Conservation (phyloP, 495 filamentous ascomycete genomes). For the Penicillium chermesinum region DNA sequence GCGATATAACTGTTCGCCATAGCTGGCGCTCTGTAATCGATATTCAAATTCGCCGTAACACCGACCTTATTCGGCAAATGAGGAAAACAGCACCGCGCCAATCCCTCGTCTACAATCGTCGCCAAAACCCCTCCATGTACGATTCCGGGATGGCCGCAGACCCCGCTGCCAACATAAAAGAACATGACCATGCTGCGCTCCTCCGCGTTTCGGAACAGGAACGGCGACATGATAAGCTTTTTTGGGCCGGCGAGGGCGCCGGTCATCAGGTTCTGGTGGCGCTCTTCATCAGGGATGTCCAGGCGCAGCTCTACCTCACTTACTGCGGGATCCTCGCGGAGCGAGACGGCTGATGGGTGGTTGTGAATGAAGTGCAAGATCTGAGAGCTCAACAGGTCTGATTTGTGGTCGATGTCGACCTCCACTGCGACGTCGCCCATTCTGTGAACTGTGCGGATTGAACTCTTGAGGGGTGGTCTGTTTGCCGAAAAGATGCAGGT, state of each 20-base stretch:
- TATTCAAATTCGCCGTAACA: slow-evolving; percentile 81
- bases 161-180: slow-evolving; percentile 65
- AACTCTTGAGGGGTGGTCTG: no score
- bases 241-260: slow-evolving; percentile 69
- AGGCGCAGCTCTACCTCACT: slow-evolving; percentile 73
- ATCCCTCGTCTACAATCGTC: slow-evolving; percentile 82
- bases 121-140: slow-evolving; percentile 85
- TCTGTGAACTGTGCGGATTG: not conserved
- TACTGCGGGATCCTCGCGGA: slow-evolving; percentile 59
- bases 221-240: slow-evolving; percentile 71
- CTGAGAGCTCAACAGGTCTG: not conserved
- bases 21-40: slow-evolving; percentile 76
- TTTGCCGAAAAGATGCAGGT: no score
- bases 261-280: slow-evolving; percentile 68
- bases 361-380: slow-evolving; percentile 67
- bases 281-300: slow-evolving; percentile 62
- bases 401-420: not conserved
- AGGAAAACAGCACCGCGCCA: slow-evolving; percentile 81
- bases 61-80: slow-evolving; percentile 80
- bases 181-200: slow-evolving; percentile 68
- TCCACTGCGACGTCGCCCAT: not conserved
- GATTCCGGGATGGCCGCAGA: slow-evolving; percentile 85
- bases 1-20: slow-evolving; percentile 68
- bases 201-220: slow-evolving; percentile 59
- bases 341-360: slow-evolving; percentile 61